A percentile compares a stretch with the other conserved stretches of the same genome.
Conservation (phyloP, 345 rosid genomes). For the Arabis alpina region DNA sequence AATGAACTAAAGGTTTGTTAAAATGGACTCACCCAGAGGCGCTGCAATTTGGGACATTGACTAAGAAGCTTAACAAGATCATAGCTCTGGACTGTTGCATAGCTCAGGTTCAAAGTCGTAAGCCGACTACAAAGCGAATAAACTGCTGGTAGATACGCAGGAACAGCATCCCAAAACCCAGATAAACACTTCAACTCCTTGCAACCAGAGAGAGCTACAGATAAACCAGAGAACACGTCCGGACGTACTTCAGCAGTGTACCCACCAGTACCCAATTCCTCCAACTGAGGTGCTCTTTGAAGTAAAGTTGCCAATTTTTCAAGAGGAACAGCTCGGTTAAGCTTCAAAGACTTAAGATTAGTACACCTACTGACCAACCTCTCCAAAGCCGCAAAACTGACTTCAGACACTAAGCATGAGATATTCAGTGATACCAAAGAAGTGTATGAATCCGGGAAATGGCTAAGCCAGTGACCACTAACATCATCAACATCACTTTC, state of each 20-base stretch:
- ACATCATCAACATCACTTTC: slow-evolving; percentile 93
- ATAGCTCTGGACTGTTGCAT: slow-evolving; percentile 68
- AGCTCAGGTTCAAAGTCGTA: slow-evolving; percentile 80
- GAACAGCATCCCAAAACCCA: slow-evolving; percentile 90
- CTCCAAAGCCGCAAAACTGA: slow-evolving; percentile 77
- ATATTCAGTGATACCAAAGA: slow-evolving; percentile 86
- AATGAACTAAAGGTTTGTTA: neutral
- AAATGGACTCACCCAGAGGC: slow-evolving; percentile 70
- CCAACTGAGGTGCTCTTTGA: slow-evolving; percentile 71
- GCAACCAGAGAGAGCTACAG: slow-evolving; percentile 70
- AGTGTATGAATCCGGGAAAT: slow-evolving; percentile 79
- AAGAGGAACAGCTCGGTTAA: slow-evolving; percentile 79
- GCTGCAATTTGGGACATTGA: slow-evolving; percentile 74
- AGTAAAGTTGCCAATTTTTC: slow-evolving; percentile 71
- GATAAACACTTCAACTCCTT: slow-evolving; percentile 72
- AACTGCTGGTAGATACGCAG: slow-evolving; percentile 77
- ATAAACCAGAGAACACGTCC: slow-evolving; percentile 58
- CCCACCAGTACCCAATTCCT: slow-evolving; percentile 82
- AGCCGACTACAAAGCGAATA: slow-evolving; percentile 68
- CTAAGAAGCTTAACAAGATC: slow-evolving; percentile 78
- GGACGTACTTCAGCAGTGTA: slow-evolving; percentile 65
- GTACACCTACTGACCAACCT: slow-evolving; percentile 77
- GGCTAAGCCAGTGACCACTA: slow-evolving; percentile 91
- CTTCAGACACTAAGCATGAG: slow-evolving; percentile 74
- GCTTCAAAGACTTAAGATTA: slow-evolving; percentile 69